These are phyloP conservation scores for Penicillium riverlandense DNA, from an alignment of 495 filamentous ascomycete species.

Conservation along the genomic window DNA sequence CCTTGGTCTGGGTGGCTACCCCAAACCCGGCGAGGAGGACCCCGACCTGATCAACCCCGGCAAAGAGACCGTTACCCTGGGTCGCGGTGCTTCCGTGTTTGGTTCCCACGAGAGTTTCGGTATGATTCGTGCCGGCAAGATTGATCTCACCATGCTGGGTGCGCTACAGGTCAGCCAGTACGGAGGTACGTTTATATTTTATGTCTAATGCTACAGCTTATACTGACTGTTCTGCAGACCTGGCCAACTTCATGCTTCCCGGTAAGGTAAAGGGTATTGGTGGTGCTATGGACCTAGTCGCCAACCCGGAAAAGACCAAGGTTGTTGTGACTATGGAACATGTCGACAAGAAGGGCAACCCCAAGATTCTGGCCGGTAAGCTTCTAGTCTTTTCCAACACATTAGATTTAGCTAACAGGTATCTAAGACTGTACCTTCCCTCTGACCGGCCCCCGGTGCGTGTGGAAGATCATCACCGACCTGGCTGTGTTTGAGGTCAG, in stretches of 20 bases:
- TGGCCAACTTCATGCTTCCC: conserved; percentile 62
- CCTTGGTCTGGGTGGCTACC: conserved; percentile 79
- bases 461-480: conserved; percentile 86
- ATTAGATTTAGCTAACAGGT: too few species aligned
- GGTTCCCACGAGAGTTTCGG: conserved; percentile 84
- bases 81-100: conserved; percentile 69
- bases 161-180: conserved; percentile 80
- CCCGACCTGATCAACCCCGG: conserved; percentile 88
- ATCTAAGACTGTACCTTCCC: conserved; percentile 68
- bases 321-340: conserved; percentile 93
- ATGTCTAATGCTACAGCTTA: not conserved
- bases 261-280: conserved; percentile 93
- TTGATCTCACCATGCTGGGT: conserved; percentile 83
- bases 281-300: conserved; percentile 86
- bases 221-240: conserved; percentile 13
- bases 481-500: conserved; percentile 82
- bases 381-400: not conserved
- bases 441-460: conserved; percentile 73
- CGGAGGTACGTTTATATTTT: conserved; percentile 49
- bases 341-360: conserved; percentile 78
- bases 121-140: conserved; percentile 85
- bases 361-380: conserved; percentile 62
- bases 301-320: conserved; percentile 74
- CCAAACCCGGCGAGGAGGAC: conserved; percentile 68
- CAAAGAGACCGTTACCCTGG: conserved; percentile 85